Percentiles rank a stretch among this genome's conserved stretches.
Evolutionary conservation across 2,329 filamentous ascomycete genomes (phyloP).

Genomic region (Monilinia fructigena): DNA sequence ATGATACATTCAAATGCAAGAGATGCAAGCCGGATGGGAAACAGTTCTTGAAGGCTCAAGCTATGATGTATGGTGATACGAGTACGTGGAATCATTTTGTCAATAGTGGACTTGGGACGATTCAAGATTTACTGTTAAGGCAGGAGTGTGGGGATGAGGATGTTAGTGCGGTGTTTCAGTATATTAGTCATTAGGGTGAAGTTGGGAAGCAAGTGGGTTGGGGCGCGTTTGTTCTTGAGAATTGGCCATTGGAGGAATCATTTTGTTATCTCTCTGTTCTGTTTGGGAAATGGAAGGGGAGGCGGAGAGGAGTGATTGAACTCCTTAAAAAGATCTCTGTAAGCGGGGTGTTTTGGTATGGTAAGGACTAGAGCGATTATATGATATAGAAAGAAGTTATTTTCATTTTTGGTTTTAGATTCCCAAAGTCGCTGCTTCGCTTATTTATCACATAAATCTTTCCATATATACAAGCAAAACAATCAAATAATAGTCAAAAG

Average conservation of each 20-base stretch:
- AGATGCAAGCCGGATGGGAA: constrained; percentile 83
- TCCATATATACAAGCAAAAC: background rate
- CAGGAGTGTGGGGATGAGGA: constrained; percentile 78
- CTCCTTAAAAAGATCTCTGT: background rate
- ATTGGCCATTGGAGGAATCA: background rate
- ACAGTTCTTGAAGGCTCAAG: constrained; percentile 85
- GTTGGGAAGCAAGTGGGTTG: background rate
- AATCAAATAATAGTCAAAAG: background rate
- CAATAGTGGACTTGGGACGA: constrained; percentile 73
- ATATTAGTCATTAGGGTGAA: constrained; percentile 75
- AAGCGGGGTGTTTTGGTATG: constrained; percentile 12
- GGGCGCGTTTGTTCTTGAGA: background rate
- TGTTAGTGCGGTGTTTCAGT: constrained; percentile 96
- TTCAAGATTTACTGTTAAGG: constrained; percentile 86
- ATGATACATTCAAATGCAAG: constrained; percentile 99
- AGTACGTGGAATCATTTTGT: constrained; percentile 99
- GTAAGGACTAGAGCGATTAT: constrained; percentile 1
- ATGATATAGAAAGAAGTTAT: background rate
- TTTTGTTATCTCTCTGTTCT: background rate
- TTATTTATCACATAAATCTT: background rate
- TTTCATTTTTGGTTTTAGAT: constrained; percentile 11
- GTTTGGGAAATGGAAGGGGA: background rate
- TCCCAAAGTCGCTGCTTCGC: background rate
- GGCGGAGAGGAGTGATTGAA: background rate
- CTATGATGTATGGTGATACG: constrained; percentile 95